Evolutionary conservation across 1,139 yeast species (phyloP).

Genomic region (Candida sp.): DNA sequence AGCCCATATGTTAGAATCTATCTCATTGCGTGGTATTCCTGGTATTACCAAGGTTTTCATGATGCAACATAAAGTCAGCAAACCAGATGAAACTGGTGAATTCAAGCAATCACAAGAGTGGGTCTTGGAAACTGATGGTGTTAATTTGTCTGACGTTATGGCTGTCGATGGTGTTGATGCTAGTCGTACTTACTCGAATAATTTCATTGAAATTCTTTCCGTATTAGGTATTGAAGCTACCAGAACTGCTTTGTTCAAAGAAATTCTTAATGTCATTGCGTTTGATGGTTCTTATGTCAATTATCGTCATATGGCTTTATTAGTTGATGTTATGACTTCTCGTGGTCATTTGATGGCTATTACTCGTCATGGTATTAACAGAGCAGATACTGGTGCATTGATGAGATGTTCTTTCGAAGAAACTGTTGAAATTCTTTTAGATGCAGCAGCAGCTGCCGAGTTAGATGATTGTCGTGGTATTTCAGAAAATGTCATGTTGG

Average conservation of each 20-base stretch:
- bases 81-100: constrained; percentile 83
- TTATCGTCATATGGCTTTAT: constrained; percentile 95
- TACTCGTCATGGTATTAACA: constrained; percentile 99
- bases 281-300: constrained; percentile 99
- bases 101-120: constrained; percentile 89
- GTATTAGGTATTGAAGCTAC: constrained; percentile 99
- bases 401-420: constrained; percentile 99
- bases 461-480: constrained; percentile 98
- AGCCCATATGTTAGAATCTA: constrained; percentile 93
- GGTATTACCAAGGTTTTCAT: constrained; percentile 89
- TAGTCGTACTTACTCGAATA: constrained; percentile 86
- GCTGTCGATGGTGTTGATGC: constrained; percentile 94
- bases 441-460: constrained; percentile 98
- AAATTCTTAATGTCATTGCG: constrained; percentile 95
- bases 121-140: constrained; percentile 99
- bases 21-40: constrained; percentile 93
- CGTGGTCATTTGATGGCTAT: constrained; percentile 99
- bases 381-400: constrained; percentile 97
- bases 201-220: constrained; percentile 91
- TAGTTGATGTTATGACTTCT: constrained; percentile 98
- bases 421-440: constrained; percentile 94
- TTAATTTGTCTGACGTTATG: constrained; percentile 93
- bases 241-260: constrained; percentile 88
- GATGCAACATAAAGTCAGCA: constrained; percentile 88
- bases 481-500: constrained; percentile 95